Conservation (phyloP, 306 rosid species). For the Pterocarpus macrocarpus region DNA sequence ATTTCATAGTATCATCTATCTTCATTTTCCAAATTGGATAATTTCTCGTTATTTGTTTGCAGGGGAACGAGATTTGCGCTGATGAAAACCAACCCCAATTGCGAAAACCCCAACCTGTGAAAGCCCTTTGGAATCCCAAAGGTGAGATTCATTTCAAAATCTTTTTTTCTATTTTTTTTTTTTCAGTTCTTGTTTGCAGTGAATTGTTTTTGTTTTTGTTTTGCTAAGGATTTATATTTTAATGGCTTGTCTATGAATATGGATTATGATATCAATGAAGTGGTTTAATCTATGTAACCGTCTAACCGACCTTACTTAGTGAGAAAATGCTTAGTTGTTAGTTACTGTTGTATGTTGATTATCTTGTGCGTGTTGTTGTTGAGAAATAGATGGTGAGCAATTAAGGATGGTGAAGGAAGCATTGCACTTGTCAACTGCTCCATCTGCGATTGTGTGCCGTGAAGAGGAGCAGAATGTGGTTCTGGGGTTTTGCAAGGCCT, state of each 20-base stretch:
- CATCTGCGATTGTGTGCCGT: conserved; percentile 71
- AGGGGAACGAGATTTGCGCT: conserved; percentile 50
- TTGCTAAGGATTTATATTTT: not conserved
- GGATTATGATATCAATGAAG: not conserved
- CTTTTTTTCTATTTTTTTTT: not conserved
- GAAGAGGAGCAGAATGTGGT: conserved; percentile 82
- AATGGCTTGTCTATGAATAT: no score
- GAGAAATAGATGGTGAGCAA: conserved; percentile 66
- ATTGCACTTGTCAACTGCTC: conserved; percentile 76
- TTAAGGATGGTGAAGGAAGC: conserved; percentile 73
- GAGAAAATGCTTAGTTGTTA: not conserved
- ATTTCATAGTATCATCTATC: not conserved
- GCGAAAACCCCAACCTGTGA: conserved; percentile 38
- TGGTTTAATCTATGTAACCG: not conserved
- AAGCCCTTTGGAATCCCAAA: conserved; percentile 72
- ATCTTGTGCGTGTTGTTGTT: conserved; percentile 1
- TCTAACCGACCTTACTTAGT: not conserved
- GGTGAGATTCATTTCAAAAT: conserved; percentile 50
- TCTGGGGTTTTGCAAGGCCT: conserved; percentile 72
- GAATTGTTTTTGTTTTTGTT: not conserved
- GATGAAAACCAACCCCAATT: conserved; percentile 35
- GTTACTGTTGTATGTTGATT: not conserved
- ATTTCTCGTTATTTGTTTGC: conserved; percentile 15
- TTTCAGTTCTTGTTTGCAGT: not conserved
- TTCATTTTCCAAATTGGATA: not conserved